A percentile compares a stretch with the other conserved stretches of the same genome.
Evolutionary conservation across 2,329 filamentous ascomycete genomes (phyloP).

Genomic region (Microcera coccophila): DNA sequence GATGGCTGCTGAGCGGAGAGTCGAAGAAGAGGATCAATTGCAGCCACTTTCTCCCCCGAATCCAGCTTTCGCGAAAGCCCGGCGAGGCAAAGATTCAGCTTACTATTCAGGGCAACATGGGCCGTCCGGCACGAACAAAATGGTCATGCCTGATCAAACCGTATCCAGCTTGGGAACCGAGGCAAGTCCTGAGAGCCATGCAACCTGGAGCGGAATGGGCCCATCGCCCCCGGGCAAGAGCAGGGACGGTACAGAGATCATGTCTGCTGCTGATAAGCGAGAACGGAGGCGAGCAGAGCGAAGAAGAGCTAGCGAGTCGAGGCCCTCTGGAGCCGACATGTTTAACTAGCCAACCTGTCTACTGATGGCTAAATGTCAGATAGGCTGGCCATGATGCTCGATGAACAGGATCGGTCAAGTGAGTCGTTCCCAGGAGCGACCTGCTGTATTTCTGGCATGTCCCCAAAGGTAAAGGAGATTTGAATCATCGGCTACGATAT

Average conservation of each 20-base stretch:
- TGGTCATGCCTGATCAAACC: slow-evolving; percentile 36
- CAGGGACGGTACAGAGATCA: slow-evolving; percentile 32
- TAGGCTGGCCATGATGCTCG: too few relatives aligned
- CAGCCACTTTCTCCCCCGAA: slow-evolving; percentile 51
- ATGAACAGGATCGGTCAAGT: not conserved
- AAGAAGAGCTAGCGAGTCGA: slow-evolving; percentile 39
- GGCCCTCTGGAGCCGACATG: slow-evolving; percentile 36
- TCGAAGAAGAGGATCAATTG: slow-evolving; percentile 38
- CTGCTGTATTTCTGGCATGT: not conserved
- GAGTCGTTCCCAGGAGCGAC: not conserved
- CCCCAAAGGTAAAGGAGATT: slow-evolving; percentile 1
- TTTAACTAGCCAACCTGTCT: slow-evolving; percentile 33
- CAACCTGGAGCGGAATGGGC: slow-evolving; percentile 53
- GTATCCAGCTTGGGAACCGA: slow-evolving; percentile 46
- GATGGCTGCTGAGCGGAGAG: slow-evolving; percentile 42
- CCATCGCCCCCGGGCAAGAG: slow-evolving; percentile 39
- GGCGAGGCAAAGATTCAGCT: slow-evolving; percentile 55
- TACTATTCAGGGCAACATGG: slow-evolving; percentile 54
- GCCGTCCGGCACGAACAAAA: slow-evolving; percentile 25
- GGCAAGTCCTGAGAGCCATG: slow-evolving; percentile 46
- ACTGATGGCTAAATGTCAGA: too few relatives aligned
- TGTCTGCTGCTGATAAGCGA: slow-evolving; percentile 47
- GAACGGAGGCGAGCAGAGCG: slow-evolving; percentile 54
- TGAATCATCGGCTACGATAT: slow-evolving; percentile 8
- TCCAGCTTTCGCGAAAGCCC: slow-evolving; percentile 52